Base-by-base conservation (phyloP, 106 monocot species). In the Ottelia alismoides region DNA sequence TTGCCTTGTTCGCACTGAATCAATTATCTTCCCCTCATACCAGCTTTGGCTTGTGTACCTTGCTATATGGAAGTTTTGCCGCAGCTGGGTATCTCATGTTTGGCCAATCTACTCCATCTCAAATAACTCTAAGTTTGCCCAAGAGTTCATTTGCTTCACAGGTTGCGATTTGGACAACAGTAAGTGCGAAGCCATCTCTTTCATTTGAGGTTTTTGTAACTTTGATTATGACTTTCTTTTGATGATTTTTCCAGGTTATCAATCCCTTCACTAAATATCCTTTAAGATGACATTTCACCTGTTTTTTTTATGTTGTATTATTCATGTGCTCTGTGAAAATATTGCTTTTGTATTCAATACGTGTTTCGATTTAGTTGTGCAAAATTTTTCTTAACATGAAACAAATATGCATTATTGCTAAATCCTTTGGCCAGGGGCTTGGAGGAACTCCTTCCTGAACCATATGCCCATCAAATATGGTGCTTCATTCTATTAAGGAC, bases 191-290 rank as follows among this genome's bases (percentile, higher is more conserved):
- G 27, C 12, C 45, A 46, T 47, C 0, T 52, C 16, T 28, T 25
- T 29, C 21, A 18, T 1, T 56, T 17, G n/a, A n/a, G n/a, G n/a
- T n/a, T 43, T 43, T 7, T 16, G 16, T 16, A 43, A 16, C 16
- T 7, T 43, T 43, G 40, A 7, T 43, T 43, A 6, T 65, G 19
- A 69, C 11, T 48, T 18, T 66, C 11, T 58, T 64, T 47, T 9
- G 54, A 25, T 45, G 1, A 72, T 59, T 21, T 65, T 49, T 19
- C 49, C 89, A 98, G 96, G 89, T 98, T 59, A 70, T 98, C 55
- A 98, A 89, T 58, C 96, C 89, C 22, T 70, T 98, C 55, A 89
- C 96, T 1, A 98, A 98, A 72, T 89, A 98, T 98, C 96, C 85
- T 96, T 87, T 53, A 3, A 50, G 2, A n/a, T n/a, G n/a, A n/a